phyloP scores from a whole-genome alignment of 179 eudicot species.

The Silene noctiflora region DNA sequence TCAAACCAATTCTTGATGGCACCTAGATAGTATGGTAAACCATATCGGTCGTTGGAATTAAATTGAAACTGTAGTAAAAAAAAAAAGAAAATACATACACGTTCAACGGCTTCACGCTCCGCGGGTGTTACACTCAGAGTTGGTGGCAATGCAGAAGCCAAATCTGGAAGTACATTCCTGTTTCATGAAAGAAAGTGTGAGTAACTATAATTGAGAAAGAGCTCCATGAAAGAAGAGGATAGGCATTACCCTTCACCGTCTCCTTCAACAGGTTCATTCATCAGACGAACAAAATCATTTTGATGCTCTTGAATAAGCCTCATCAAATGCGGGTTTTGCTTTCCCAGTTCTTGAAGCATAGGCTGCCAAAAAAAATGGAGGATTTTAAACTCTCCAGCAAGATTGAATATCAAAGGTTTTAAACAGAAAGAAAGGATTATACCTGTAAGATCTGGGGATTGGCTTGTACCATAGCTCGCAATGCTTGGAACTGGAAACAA shows the following conservation, averaged over 20 bases:
- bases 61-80: neutral
- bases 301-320: slow-evolving; percentile 96
- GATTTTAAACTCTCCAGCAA: slow-evolving; percentile 15
- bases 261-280: slow-evolving; percentile 91
- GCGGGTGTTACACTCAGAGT: slow-evolving; percentile 82
- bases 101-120: slow-evolving; percentile 90
- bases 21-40: neutral
- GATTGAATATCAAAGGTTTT: neutral
- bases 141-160: slow-evolving; percentile 71
- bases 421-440: slow-evolving; percentile 3
- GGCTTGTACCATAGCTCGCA: slow-evolving; percentile 43
- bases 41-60: neutral
- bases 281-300: slow-evolving; percentile 83
- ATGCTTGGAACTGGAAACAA: slow-evolving; percentile 67
- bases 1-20: neutral
- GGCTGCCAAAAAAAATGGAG: slow-evolving; percentile 51
- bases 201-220: neutral
- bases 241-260: slow-evolving; percentile 54
- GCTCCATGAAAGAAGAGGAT: neutral
- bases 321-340: slow-evolving; percentile 89
- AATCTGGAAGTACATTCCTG: slow-evolving; percentile 69
- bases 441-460: slow-evolving; percentile 57
- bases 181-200: slow-evolving; percentile 4
- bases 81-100: slow-evolving; percentile 48
- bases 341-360: slow-evolving; percentile 97